These are phyloP conservation scores for Gracilaria caudata DNA, from an alignment of 23 red algal species.

Conservation along the genomic window DNA sequence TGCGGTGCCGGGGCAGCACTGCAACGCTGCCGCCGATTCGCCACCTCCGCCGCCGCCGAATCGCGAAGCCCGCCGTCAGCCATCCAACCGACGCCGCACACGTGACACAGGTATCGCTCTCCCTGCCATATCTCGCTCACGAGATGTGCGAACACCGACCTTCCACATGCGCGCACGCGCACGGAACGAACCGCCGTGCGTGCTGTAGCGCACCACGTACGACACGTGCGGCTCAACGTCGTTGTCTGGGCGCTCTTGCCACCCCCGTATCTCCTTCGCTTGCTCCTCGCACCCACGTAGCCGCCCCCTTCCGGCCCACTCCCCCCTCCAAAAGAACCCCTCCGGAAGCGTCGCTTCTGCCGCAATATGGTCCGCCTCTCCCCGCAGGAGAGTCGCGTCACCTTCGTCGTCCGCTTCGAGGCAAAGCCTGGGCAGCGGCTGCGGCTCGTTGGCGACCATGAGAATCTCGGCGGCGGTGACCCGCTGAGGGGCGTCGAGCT, in stretches of 20 bases:
- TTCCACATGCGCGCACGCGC: neutral
- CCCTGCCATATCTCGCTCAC: neutral
- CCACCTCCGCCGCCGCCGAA: neutral
- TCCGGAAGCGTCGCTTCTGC: neutral
- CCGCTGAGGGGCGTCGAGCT: slow-evolving; percentile 67
- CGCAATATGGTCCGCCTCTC: slow-evolving; percentile 63
- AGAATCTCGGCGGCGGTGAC: slow-evolving; percentile 69
- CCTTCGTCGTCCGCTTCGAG: slow-evolving; percentile 76
- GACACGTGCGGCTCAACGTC: neutral
- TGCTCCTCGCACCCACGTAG: neutral
- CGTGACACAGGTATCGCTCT: neutral
- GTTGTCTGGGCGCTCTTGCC: neutral
- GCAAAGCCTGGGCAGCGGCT: slow-evolving; percentile 64
- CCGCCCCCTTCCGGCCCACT: neutral
- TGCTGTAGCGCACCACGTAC: neutral
- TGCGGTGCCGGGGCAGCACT: neutral
- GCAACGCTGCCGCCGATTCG: neutral
- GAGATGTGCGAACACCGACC: neutral
- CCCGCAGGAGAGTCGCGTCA: slow-evolving; percentile 75
- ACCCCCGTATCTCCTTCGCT: slow-evolving; percentile 19
- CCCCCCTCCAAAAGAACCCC: neutral
- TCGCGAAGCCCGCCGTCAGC: neutral
- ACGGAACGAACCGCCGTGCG: neutral
- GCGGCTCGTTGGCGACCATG: slow-evolving; percentile 67
- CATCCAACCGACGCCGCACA: neutral